Conservation (phyloP, 1,284 basidiomycete species). For the Cutaneotrichosporon spelunceum region DNA sequence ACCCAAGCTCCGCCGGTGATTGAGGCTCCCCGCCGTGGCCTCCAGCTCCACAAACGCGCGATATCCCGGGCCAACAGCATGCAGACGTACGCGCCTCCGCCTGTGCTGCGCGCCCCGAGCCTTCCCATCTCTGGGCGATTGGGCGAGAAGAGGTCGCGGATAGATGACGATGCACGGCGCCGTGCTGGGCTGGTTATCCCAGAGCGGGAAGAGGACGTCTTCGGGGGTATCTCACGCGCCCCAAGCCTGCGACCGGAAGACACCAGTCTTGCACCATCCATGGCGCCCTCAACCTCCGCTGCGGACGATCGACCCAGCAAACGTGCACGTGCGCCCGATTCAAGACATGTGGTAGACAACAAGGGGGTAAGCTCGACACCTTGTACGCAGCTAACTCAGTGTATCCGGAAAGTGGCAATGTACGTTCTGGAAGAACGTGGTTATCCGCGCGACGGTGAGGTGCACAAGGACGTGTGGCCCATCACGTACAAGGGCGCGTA, state of each 20-base stretch:
- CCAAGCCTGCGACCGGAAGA: not conserved
- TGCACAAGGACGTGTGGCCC: conserved; percentile 48
- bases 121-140: conserved; percentile 32
- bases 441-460: conserved; percentile 30
- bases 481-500: conserved; percentile 43
- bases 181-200: conserved; percentile 33
- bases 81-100: conserved; percentile 30
- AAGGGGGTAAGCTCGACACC: conserved; percentile 13
- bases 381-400: conserved; percentile 20
- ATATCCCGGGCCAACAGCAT: conserved; percentile 30
- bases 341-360: conserved; percentile 24
- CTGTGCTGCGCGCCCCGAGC: conserved; percentile 30
- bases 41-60: conserved; percentile 26
- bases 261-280: conserved; percentile 3
- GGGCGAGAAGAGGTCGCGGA: conserved; percentile 40
- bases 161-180: conserved; percentile 27
- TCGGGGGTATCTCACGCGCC: conserved; percentile 21
- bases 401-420: conserved; percentile 45
- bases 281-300: conserved; percentile 9
- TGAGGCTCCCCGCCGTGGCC: conserved; percentile 30
- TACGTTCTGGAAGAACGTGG: conserved; percentile 36
- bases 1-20: conserved; percentile 38
- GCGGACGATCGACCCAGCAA: not conserved
- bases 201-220: conserved; percentile 42
- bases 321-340: conserved; percentile 11